Evolutionary conservation across 148 eudicot species (phyloP).

Genomic region (Chenopodium quinoa): DNA sequence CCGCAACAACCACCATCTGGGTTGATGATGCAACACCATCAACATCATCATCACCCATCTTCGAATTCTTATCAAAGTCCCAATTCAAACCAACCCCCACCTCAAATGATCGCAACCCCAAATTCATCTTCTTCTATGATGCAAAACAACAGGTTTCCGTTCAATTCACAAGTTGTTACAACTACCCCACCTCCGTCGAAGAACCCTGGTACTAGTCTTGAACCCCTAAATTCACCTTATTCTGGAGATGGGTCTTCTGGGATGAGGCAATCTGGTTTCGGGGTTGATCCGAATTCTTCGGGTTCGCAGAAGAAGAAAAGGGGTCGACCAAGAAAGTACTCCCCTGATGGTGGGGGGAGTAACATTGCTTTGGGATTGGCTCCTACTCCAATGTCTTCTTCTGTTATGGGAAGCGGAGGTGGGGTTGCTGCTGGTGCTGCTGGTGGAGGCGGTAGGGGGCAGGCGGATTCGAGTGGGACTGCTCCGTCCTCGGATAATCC

Average conservation of each 20-base stretch:
- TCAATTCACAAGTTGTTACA: slow-evolving; percentile 28
- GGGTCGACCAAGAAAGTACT: slow-evolving; percentile 89
- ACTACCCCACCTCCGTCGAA: slow-evolving; percentile 22
- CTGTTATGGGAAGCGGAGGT: neutral
- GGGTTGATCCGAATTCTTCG: slow-evolving; percentile 37
- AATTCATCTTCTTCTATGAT: slow-evolving; percentile 26
- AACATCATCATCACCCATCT: slow-evolving; percentile 24
- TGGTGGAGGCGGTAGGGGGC: slow-evolving; percentile 18
- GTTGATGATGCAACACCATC: slow-evolving; percentile 32
- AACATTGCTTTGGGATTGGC: slow-evolving; percentile 53
- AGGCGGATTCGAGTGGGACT: slow-evolving; percentile 35
- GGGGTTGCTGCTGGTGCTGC: slow-evolving; percentile 15
- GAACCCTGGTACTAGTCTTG: slow-evolving; percentile 3
- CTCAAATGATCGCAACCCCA: slow-evolving; percentile 38
- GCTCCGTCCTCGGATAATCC: slow-evolving; percentile 33
- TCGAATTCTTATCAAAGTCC: slow-evolving; percentile 3
- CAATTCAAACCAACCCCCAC: slow-evolving; percentile 27
- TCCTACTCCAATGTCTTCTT: slow-evolving; percentile 29
- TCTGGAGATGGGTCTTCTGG: slow-evolving; percentile 38
- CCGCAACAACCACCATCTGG: slow-evolving; percentile 34
- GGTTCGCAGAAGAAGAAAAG: slow-evolving; percentile 68
- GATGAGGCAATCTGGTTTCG: slow-evolving; percentile 35
- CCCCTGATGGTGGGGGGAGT: slow-evolving; percentile 50
- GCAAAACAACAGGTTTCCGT: slow-evolving; percentile 44
- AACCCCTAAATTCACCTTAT: slow-evolving; percentile 31